Evolutionary conservation across 1,139 yeast species (phyloP).

Genomic region (Saccharomyces hybrid): DNA sequence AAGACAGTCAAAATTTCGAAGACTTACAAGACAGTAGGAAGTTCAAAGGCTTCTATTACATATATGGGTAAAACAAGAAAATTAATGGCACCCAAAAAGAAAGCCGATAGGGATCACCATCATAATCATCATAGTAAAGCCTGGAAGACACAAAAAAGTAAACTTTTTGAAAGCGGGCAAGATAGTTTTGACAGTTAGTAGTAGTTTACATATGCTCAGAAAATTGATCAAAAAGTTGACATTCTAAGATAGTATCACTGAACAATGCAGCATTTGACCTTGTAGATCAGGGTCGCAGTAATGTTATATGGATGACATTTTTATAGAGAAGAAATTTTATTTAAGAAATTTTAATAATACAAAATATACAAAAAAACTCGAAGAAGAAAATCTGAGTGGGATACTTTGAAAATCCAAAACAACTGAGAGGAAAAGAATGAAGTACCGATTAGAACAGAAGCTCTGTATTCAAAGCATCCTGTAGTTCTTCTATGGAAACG

Average conservation of each 20-base stretch:
- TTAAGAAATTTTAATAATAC: not conserved
- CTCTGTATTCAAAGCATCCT: constrained; percentile 38
- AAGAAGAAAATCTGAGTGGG: not conserved
- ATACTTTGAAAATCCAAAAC: no score
- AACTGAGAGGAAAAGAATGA: not conserved
- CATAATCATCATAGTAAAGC: not conserved
- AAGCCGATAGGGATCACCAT: constrained; percentile 1
- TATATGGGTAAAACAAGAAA: constrained; percentile 39
- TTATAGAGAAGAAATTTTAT: no score
- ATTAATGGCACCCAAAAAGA: constrained; percentile 25
- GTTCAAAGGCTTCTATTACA: constrained; percentile 54
- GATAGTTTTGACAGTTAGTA: constrained; percentile 11
- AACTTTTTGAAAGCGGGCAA: constrained; percentile 9
- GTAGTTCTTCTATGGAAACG: constrained; percentile 31
- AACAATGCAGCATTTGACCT: not conserved
- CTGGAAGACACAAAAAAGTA: not conserved
- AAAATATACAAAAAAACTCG: not conserved
- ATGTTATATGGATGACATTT: not conserved
- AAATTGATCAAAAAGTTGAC: not conserved
- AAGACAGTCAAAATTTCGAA: constrained; percentile 53
- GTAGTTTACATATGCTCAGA: not conserved
- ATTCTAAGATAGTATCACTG: not conserved
- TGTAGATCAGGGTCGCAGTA: not conserved
- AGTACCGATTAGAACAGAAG: constrained; percentile 7
- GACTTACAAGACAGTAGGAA: constrained; percentile 49